Conservation (phyloP, 345 rosid genomes). For the Citrus mangshanensis region DNA sequence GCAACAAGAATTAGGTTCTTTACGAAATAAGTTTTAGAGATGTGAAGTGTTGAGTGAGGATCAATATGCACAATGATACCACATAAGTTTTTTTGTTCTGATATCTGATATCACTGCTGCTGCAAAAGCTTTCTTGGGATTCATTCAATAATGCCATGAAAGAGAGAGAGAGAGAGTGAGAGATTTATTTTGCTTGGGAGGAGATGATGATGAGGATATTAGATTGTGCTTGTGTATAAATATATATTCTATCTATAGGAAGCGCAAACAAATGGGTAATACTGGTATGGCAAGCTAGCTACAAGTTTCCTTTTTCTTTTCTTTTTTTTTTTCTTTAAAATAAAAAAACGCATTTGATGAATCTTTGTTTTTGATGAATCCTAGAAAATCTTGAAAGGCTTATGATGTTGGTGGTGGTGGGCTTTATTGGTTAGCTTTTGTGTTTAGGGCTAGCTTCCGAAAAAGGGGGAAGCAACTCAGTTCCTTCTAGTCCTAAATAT, state of each 20-base stretch:
- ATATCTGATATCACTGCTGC: too few species aligned
- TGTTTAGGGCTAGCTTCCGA: constrained; percentile 6
- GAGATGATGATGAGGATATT: background rate
- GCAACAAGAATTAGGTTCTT: too few species aligned
- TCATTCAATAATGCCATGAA: constrained; percentile 15
- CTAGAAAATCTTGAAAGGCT: constrained; percentile 37
- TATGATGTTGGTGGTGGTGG: constrained; percentile 21
- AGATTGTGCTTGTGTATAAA: too few species aligned
- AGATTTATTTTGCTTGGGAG: background rate
- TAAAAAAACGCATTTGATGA: background rate
- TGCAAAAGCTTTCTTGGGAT: too few species aligned
- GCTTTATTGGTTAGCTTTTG: constrained; percentile 12
- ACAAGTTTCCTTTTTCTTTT: constrained; percentile 2
- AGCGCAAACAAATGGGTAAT: constrained; percentile 6
- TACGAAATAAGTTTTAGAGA: too few species aligned
- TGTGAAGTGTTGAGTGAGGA: too few species aligned
- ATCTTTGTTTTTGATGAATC: constrained; percentile 22
- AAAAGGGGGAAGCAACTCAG: constrained; percentile 26
- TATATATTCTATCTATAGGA: constrained; percentile 10
- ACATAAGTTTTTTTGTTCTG: too few species aligned
- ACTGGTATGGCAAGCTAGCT: background rate
- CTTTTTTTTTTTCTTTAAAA: background rate
- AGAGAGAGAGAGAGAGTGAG: background rate
- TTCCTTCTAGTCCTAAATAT: background rate
- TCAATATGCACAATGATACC: background rate